These are phyloP conservation scores for Hyaloscypha hepaticicola DNA, from an alignment of 495 filamentous ascomycete genomes.

Conservation along the genomic window DNA sequence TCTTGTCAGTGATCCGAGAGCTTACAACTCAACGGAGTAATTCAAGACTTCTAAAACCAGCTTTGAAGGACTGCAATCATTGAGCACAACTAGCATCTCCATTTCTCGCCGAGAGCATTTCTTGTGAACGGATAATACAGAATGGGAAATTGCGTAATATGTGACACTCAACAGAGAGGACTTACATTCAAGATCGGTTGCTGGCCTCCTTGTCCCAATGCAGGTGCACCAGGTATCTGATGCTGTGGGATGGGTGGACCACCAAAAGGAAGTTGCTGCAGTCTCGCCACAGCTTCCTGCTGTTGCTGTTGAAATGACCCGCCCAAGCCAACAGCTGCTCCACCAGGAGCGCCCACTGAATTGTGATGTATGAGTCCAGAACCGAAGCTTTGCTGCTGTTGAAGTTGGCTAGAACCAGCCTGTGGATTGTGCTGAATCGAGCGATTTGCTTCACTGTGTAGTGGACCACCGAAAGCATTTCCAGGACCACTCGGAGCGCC, in stretches of 20 bases:
- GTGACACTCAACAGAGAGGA: constrained; percentile 19
- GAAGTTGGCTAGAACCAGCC: constrained; percentile 51
- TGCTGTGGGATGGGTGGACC: constrained; percentile 34
- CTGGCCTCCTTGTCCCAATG: constrained; percentile 70
- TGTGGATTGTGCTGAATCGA: constrained; percentile 64
- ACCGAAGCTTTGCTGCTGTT: constrained; percentile 60
- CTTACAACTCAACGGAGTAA: not conserved
- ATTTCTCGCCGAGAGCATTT: not conserved
- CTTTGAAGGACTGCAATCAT: too few species aligned
- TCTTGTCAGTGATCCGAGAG: not conserved
- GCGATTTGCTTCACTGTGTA: constrained; percentile 57
- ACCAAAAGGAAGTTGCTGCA: constrained; percentile 48
- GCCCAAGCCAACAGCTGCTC: constrained; percentile 43
- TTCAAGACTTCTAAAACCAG: too few species aligned
- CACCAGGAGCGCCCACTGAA: constrained; percentile 37
- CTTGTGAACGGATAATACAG: not conserved
- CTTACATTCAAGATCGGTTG: constrained; percentile 92
- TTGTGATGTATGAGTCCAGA: constrained; percentile 36
- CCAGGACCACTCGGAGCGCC: constrained; percentile 65
- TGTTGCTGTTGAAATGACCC: constrained; percentile 40
- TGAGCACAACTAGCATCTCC: not conserved
- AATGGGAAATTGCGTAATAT: not conserved
- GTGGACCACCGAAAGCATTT: constrained; percentile 64
- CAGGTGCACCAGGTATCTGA: constrained; percentile 51
- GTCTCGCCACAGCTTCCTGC: constrained; percentile 44